Base-by-base conservation (phyloP, 441 rosid species). In the Syzygium malaccense region DNA sequence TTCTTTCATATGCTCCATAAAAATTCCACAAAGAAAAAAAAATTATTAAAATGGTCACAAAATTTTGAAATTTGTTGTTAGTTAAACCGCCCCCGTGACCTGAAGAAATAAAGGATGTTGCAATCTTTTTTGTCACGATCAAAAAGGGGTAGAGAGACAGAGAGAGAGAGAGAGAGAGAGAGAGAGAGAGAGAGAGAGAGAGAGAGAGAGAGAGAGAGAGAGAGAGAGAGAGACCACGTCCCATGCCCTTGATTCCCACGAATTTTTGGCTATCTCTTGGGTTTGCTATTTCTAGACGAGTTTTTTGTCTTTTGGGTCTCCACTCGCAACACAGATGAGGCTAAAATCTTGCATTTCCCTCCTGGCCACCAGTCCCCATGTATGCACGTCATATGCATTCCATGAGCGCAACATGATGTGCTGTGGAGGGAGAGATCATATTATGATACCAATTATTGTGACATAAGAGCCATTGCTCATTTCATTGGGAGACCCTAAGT, bases 21-120 rank as follows among this genome's bases (percentile, higher is more conserved):
- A 37, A 75, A 45, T 23, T 75, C 83, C 13, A 41, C 51, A 6
- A 28, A 28, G 13, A 58, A 11, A 71, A 19, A 71, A 56, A 64
- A 55, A 56, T 30, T 84, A 53, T 75, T 49, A 66, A 87, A 64
- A 66, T 75, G 55, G 49, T 48, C 30, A 49, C 54, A 32, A 53
- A 87, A 87, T 51, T 49, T 41, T 71, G 78, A 86, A 28, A 84
- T 37, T 32, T 55, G 85, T 14, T 48, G 80, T 85, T 86, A 66
- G 88, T 19, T 66, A 83, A 92, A 91, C 93, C 92, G 92, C 89
- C 90, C 95, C 95, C 95, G 96, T 94, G 96, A 94, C 92, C 90
- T 87, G 90, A 89, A 87, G 10, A 30, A 33, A 91, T 55, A 51
- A 54, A 19, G 23, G 58, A 57, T 87, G 54, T 88, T 91, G 92